Base-by-base conservation (phyloP, 208 protist species). In the Crithidia bombi region DNA sequence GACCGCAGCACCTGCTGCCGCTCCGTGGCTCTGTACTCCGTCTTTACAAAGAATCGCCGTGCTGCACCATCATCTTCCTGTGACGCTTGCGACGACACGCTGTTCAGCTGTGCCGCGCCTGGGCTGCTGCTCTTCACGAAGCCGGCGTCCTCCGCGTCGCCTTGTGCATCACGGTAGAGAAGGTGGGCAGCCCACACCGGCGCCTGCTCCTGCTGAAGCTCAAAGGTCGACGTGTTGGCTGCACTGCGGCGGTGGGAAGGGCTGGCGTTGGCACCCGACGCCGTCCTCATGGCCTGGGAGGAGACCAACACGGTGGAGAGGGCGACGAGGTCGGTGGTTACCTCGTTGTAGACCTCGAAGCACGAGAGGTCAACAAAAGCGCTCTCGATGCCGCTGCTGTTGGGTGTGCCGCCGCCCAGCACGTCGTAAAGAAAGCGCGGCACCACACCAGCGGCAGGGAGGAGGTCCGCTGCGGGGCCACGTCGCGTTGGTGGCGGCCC, bases 301-400 rank as follows among this genome's bases (percentile, higher is more conserved):
- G 5, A 21, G 19, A 46, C 43, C 4, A 64, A 26, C 33, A 65
- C 43, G n/a, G 59, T 55, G 36, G 67, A 39, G 26, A 89, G 71
- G 26, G 87, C 87, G 6, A 90, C 79, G 11, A 95, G 68, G 65
- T 95, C 90, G 0, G 81, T 92, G 6, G 78, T 78, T 23, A 54
- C 66, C 61, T 95, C 90, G 63, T 92, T 93, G 69, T 95, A 93
- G 25, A 95, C 77, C 55, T 95, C 90, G 41, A 91, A 79, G 70
- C 76, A 90, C 5, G 83, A 85, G 10, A 95, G 2, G 28, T 93
- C 87, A 0, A 92, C 69, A 23, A 78, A 87, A 2, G 54, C 56
- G 36, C 44, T 38, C 6, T 33, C 49, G 55, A 19, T 7, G 26
- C 28, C 44, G 10, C n/a, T 23, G 39, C 33, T 39, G 26, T 7